Base-by-base conservation (phyloP, 352 stramenopile species). In the Pythium oligandrum region DNA sequence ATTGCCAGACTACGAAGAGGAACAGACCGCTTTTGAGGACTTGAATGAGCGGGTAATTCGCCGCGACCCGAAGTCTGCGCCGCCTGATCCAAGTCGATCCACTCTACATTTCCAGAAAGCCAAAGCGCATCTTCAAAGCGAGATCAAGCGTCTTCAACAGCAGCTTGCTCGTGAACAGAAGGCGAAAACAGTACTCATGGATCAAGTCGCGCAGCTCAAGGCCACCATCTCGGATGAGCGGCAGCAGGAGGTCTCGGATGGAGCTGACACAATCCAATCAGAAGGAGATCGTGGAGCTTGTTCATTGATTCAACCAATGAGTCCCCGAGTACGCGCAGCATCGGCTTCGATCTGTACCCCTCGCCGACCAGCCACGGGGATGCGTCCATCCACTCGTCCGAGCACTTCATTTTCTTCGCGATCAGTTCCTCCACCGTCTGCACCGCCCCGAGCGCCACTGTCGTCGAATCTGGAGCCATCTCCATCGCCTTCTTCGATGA, bases 101-200 rank as follows among this genome's bases (percentile, higher is more conserved):
- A 44, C 11, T 35, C 38, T 12, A 9, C 34, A 50, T 42, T 70
- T 74, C 8, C 48, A 76, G 33, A 83, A 74, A 37, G 68, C 73
- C 2, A 59, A 56, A 36, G 70, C 71, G 2, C 81, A 91, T 42
- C 81, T 73, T 40, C 74, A 89, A 50, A 84, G 78, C 33, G 76
- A 89, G 54, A 86, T 91, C 50, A 69, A 70, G 42, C 74, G 81
- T 3, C 46, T 91, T 17, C 74, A 86, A 51, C 64, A 77, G 51
- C 78, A 91, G 51, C 59, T 91, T 9, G 51, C 62, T 1, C 69
- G 66, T 8, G 81, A 91, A 55, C 72, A 55, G 6, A 72, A 66
- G 12, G 47, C 70, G 10, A 89, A 87, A 43, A 51, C 57, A 7
- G 39, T 55, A 7, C 71, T 86, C 1, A 68, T 77, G 43, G 64